Conservation (phyloP, 208 protist genomes). For the Herpetomonas samuelpessoai region DNA sequence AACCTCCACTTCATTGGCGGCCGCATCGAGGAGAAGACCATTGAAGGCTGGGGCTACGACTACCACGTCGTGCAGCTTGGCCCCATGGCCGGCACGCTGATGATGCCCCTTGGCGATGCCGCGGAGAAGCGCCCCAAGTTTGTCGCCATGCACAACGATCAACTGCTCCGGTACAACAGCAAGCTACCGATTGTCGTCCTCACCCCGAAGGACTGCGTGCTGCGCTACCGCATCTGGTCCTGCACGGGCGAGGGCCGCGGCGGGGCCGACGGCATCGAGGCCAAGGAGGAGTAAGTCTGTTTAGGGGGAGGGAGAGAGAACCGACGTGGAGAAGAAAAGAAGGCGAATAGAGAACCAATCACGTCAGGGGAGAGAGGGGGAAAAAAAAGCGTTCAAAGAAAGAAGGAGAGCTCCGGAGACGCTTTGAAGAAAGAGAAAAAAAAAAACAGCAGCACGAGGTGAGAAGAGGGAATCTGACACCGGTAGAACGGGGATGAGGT, state of each 20-base stretch:
- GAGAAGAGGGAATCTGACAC: no score
- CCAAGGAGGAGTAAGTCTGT: no score
- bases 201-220: conserved; percentile 35
- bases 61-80: conserved; percentile 42
- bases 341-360: no score
- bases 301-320: no score
- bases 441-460: no score
- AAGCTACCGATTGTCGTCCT: conserved; percentile 57
- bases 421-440: no score
- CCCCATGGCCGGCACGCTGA: conserved; percentile 26
- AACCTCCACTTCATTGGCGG: conserved; percentile 44
- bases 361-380: no score
- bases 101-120: conserved; percentile 31
- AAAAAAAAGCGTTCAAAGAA: no score
- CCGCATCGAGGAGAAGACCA: conserved; percentile 41
- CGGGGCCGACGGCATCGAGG: no score
- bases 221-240: conserved; percentile 56
- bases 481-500: no score
- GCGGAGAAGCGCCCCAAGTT: conserved; percentile 31
- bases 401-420: no score
- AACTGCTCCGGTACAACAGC: conserved; percentile 47
- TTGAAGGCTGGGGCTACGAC: conserved; percentile 62
- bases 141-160: conserved; percentile 14
- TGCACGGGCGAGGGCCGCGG: conserved; percentile 6
- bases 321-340: no score